Evolutionary conservation across 139 green algal species (phyloP), one percentile per base, ranked within the genome.

Genomic region (Coelastrella sp.): DNA sequence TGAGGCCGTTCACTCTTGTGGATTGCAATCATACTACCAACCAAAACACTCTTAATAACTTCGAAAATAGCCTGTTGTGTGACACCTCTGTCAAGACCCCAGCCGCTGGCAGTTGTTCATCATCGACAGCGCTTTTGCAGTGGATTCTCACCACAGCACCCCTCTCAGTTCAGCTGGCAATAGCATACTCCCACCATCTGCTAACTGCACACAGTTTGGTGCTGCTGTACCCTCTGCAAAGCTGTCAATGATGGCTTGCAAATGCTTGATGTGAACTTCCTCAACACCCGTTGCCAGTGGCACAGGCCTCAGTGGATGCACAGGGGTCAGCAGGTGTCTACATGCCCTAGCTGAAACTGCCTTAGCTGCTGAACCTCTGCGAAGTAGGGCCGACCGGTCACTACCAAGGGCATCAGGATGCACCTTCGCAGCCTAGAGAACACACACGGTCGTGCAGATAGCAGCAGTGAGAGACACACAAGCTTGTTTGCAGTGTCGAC

Each of bases 181-280:
- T 64, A 78, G 65, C 82, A 87, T 78, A 32, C 64, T 65, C 5
- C 82, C 82, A 54, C 82, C 82, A 56, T 87, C 82, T 54, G 64
- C 23, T 64, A 87, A 32, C 22, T 78, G 82, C 64, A 61, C 65
- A 58, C 82, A 87, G 47, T 56, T 54, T 4, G 82, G 11, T 16
- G 32, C 47, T 16, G 32, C 32, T 11, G 19, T 54, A 22, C 47
- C 60, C 65, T 60, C 32, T 5, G 32, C 54, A 14, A 56, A 47
- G 11, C 54, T 32, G 65, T 87, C 82, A 54, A 87, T 87, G 16
- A 78, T 16, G 6, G 17, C 17, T 65, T 87, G 82, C 82, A 87
- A 7, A 13, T 87, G 82, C 32, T 64, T 73, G 16, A 87, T 32
- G 65, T 78, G 64, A 5, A 3, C 64, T 17, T 87, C 82, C 82